Conservation (phyloP, 352 stramenopile genomes). For the Pythium sp. region DNA sequence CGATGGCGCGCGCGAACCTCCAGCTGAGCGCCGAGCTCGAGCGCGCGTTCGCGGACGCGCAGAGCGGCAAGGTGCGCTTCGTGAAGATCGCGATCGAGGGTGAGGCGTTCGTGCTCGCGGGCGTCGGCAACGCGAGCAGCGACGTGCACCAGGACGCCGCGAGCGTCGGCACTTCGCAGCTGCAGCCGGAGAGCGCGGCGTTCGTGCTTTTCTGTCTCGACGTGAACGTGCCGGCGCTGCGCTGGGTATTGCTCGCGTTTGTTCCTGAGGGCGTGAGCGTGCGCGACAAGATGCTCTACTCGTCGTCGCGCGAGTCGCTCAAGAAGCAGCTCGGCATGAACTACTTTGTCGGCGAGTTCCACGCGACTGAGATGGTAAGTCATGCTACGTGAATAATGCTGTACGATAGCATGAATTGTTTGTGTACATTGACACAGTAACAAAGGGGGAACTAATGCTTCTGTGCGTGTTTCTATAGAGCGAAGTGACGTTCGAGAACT, state of each 20-base stretch:
- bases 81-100: slow-evolving; percentile 63
- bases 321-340: slow-evolving; percentile 90
- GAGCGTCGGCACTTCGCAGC: slow-evolving; percentile 24
- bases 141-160: slow-evolving; percentile 45
- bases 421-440: not conserved
- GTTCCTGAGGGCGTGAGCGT: slow-evolving; percentile 75
- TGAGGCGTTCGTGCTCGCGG: slow-evolving; percentile 62
- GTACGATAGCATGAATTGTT: not conserved
- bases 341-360: slow-evolving; percentile 89
- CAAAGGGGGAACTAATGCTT: not conserved
- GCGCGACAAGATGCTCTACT: slow-evolving; percentile 91
- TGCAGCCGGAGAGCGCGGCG: slow-evolving; percentile 42
- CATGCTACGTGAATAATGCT: not conserved
- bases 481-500: slow-evolving; percentile 80
- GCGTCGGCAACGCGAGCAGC: slow-evolving; percentile 30
- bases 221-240: slow-evolving; percentile 61
- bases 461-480: slow-evolving; percentile 23
- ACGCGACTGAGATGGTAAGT: slow-evolving; percentile 72
- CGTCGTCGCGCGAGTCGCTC: slow-evolving; percentile 86
- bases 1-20: slow-evolving; percentile 67
- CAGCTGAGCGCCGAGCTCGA: slow-evolving; percentile 60
- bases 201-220: slow-evolving; percentile 82
- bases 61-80: slow-evolving; percentile 64
- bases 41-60: slow-evolving; percentile 65
- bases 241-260: slow-evolving; percentile 80